Conservation (phyloP, 192 early-diverging fungal species). For the Allomyces javanicus region DNA sequence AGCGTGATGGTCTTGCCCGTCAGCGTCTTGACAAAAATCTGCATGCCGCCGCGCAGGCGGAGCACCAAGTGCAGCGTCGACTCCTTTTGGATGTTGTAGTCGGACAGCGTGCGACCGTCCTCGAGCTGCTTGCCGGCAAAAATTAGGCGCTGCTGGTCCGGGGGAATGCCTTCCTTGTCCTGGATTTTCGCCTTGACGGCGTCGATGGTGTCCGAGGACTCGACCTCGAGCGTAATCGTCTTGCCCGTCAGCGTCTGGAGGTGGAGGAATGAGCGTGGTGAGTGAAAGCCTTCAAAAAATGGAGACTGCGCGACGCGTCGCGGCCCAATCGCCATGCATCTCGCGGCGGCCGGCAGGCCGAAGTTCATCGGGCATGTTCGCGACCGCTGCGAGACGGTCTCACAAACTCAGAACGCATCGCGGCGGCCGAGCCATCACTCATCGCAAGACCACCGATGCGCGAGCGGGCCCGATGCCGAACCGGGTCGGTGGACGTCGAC, state of each 20-base stretch:
- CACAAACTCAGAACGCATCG: no score
- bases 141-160: conserved; percentile 60
- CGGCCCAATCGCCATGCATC: no score
- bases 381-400: no score
- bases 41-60: conserved; percentile 45
- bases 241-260: conserved; percentile 59
- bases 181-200: conserved; percentile 66
- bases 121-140: conserved; percentile 66
- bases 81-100: conserved; percentile 58
- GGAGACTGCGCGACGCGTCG: no score
- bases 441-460: no score
- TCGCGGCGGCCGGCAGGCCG: no score
- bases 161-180: conserved; percentile 59
- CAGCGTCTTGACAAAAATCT: conserved; percentile 63
- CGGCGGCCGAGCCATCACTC: no score
- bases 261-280: no score
- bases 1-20: conserved; percentile 96
- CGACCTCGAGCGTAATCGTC: conserved; percentile 55
- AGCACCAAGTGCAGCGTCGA: conserved; percentile 48
- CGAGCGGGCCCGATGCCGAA: no score
- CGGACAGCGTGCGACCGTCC: conserved; percentile 47
- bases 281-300: no score
- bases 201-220: conserved; percentile 57
- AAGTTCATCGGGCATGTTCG: no score
- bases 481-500: no score